Percentiles rank a stretch among this genome's conserved stretches.
phyloP scores from a whole-genome alignment of 345 rosid genomes.

The Ceriops decandra region DNA sequence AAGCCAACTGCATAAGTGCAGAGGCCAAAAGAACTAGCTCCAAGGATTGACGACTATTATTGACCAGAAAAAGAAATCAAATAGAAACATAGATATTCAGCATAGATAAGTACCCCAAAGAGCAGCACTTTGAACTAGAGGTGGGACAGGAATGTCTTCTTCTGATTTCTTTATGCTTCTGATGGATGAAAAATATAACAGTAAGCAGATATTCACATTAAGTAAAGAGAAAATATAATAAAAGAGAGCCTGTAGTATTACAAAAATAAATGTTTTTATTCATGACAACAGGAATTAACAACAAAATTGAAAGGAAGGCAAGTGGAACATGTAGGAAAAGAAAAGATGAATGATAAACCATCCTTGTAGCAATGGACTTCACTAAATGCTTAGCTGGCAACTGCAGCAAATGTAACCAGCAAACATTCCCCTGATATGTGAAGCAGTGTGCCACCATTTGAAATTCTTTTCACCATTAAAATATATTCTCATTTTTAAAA shows the following conservation, averaged over 20 bases:
- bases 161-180: constrained; percentile 79
- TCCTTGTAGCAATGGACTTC: no score
- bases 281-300: no score
- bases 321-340: no score
- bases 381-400: neutral
- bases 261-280: no score
- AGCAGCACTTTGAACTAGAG: constrained; percentile 83
- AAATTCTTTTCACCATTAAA: no score
- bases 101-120: constrained; percentile 67
- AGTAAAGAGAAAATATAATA: neutral
- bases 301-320: no score
- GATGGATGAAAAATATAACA: constrained; percentile 5
- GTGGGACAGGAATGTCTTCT: constrained; percentile 84
- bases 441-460: neutral
- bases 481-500: no score
- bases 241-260: neutral
- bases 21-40: neutral
- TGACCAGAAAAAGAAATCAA: neutral
- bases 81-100: neutral
- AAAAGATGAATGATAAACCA: no score
- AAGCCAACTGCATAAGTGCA: neutral
- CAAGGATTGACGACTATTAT: neutral
- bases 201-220: constrained; percentile 9
- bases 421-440: neutral
- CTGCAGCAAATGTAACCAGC: neutral